Percentiles rank a stretch among this genome's conserved stretches.
Conservation (phyloP, 2,329 filamentous ascomycete species). For the Scortechinia acanthostroma region DNA sequence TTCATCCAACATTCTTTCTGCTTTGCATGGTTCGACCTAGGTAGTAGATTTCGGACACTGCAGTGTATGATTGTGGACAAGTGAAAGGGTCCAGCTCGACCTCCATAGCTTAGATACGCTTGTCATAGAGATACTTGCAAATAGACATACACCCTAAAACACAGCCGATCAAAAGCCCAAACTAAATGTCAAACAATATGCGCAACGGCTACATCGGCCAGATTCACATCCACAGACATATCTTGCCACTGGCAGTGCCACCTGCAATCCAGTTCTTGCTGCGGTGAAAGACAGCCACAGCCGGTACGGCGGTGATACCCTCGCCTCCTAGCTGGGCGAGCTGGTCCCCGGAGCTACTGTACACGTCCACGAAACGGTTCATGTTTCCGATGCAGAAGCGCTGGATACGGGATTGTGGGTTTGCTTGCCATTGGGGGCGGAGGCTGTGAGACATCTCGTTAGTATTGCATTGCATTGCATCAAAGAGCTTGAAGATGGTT, state of each 20-base stretch:
- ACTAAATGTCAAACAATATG: too few relatives aligned
- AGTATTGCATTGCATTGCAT: too few relatives aligned
- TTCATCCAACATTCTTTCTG: too few relatives aligned
- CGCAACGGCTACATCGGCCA: too few relatives aligned
- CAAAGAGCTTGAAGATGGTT: neutral
- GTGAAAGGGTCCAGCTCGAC: too few relatives aligned
- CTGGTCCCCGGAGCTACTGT: constrained; percentile 74
- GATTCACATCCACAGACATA: constrained; percentile 76
- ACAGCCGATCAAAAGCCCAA: too few relatives aligned
- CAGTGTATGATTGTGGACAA: too few relatives aligned
- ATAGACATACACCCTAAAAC: too few relatives aligned
- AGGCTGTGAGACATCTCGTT: constrained; percentile 13
- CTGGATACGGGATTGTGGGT: constrained; percentile 71
- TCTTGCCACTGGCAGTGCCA: constrained; percentile 83
- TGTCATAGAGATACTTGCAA: too few relatives aligned
- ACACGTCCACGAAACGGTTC: constrained; percentile 94
- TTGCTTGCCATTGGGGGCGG: constrained; percentile 81
- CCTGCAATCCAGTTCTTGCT: constrained; percentile 85
- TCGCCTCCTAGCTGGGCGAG: constrained; percentile 82
- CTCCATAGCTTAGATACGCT: too few relatives aligned
- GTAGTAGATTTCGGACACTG: too few relatives aligned
- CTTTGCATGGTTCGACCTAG: too few relatives aligned
- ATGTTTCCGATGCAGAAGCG: constrained; percentile 93
- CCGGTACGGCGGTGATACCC: constrained; percentile 87
- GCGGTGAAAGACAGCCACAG: constrained; percentile 84